Evolutionary conservation across 257 asterid genomes (phyloP).

Genomic region (Ophiorrhiza pumila): DNA sequence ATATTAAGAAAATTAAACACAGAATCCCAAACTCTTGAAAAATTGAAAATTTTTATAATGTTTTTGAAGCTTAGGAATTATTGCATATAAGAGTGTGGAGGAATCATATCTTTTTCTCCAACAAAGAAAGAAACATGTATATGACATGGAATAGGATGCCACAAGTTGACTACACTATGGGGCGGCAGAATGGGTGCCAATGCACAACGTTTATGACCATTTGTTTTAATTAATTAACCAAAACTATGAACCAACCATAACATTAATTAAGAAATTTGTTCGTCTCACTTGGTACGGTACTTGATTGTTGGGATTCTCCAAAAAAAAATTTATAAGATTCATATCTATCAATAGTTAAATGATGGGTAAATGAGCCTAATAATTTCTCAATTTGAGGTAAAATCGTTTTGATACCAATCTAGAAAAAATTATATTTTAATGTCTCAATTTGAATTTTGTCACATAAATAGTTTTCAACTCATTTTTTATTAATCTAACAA

Average conservation of each 20-base stretch:
- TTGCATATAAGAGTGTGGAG: neutral
- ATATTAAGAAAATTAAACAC: neutral
- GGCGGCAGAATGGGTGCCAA: conserved; percentile 11
- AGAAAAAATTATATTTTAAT: too few species aligned
- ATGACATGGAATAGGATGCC: neutral
- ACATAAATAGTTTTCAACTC: too few species aligned
- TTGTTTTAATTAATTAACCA: neutral
- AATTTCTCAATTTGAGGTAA: too few species aligned
- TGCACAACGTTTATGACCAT: neutral
- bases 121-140: neutral
- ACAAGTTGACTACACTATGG: neutral
- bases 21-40: neutral
- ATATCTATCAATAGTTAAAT: too few species aligned
- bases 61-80: neutral
- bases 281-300: neutral
- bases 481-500: too few species aligned
- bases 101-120: neutral
- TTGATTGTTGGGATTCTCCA: too few species aligned
- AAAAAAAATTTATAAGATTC: neutral
- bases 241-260: neutral
- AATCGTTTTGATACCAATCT: too few species aligned
- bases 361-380: too few species aligned
- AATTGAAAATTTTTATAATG: neutral
- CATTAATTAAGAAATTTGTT: neutral
- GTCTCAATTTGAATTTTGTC: too few species aligned